Base-by-base conservation (phyloP, 2,329 filamentous ascomycete species). In the Colletotrichum cereale region DNA sequence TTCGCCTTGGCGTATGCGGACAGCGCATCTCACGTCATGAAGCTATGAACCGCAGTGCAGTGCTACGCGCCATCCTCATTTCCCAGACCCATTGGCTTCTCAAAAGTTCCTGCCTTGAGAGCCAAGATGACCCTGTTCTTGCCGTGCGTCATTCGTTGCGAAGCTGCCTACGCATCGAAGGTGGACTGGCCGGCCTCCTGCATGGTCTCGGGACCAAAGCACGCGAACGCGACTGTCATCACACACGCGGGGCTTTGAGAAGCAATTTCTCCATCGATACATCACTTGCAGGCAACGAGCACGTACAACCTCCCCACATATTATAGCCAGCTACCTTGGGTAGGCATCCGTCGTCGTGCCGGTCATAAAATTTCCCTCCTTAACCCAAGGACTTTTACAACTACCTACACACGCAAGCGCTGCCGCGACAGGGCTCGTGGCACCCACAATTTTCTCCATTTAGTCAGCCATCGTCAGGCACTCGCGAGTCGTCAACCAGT, bases 141-240 rank as follows among this genome's bases (percentile, higher is more conserved):
- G 36, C 12, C 5, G 64, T 67, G 64, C 64, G 68, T 62, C 67
- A 71, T 29, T n/a, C 16, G 57, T 71, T 67, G 64, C 64, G 50
- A 71, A 62, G 36, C 34, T 29, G 50, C 29, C 26, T 66, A 58
- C 57, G 64, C 63, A 26, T 52, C 50, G 31, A 16, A 52, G 50
- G 42, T 52, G 64, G 68, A 36, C 36, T 42, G 67, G 48, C 18
- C 42, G 67, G 57, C 68, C 64, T 71, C 67, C 68, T 62, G 64
- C 68, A 71, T 58, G 55, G 29, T 24, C 10, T 34, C 4, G 29
- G 48, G 26, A 58, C 29, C 44, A 26, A 67, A 67, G n/a, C 18
- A 40, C 34, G 66, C 53, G 36, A 69, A 40, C 58, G 56, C 48
- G 56, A 52, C 31, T 70, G n/a, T 18, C 26, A 60, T 47, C 36